Percentiles rank a stretch among this genome's conserved stretches.
Conservation (phyloP, 306 rosid species). For the Vicia villosa region DNA sequence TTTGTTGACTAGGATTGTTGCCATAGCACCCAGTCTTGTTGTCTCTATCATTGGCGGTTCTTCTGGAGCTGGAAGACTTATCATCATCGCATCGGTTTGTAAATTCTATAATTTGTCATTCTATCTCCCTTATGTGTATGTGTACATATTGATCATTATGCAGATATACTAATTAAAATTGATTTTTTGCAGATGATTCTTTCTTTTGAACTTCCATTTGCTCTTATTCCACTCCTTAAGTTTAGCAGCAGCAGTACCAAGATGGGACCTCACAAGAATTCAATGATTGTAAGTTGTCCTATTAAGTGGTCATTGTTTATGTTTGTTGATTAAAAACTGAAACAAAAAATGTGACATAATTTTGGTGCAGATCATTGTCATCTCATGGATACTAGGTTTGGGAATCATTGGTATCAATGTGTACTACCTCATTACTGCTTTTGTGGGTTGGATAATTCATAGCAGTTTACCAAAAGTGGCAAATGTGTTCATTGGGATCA, state of each 20-base stretch:
- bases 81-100: slow-evolving; percentile 74
- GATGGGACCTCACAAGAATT: slow-evolving; percentile 96
- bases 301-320: neutral
- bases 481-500: slow-evolving; percentile 64
- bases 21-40: slow-evolving; percentile 86
- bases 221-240: slow-evolving; percentile 86
- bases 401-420: slow-evolving; percentile 76
- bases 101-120: neutral
- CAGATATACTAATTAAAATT: neutral
- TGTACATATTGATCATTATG: neutral
- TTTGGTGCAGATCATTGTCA: slow-evolving; percentile 55
- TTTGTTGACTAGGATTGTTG: slow-evolving; percentile 70
- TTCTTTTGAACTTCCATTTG: slow-evolving; percentile 88
- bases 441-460: slow-evolving; percentile 76
- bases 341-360: neutral
- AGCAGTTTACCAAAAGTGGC: slow-evolving; percentile 63
- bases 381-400: slow-evolving; percentile 73
- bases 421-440: slow-evolving; percentile 71
- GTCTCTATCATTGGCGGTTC: slow-evolving; percentile 71
- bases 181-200: slow-evolving; percentile 80
- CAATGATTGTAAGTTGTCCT: slow-evolving; percentile 37
- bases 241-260: slow-evolving; percentile 77
- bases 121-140: neutral
- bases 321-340: neutral
- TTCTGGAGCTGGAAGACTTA: slow-evolving; percentile 51